phyloP scores from a whole-genome alignment of 2,329 filamentous ascomycete species.

The Colletotrichum sp. region DNA sequence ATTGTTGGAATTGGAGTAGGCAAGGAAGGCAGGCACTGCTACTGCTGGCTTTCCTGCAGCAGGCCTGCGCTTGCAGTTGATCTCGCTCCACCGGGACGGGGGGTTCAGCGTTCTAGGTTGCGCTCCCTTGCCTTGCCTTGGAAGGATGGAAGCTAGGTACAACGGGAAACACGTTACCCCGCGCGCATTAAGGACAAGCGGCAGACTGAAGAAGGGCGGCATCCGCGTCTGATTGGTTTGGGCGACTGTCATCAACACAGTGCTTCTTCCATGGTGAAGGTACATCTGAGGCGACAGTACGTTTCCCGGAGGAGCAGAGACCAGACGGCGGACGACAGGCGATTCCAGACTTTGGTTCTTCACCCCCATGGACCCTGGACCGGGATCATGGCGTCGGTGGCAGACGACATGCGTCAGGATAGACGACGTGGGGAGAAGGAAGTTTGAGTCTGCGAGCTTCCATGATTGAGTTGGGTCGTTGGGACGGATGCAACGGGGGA shows the following conservation, averaged over 20 bases:
- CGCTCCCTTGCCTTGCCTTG: neutral
- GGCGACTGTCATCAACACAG: neutral
- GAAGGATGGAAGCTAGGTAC: neutral
- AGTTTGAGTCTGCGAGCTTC: neutral
- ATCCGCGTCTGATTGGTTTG: neutral
- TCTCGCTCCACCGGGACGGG: conserved; percentile 1
- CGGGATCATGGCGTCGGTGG: neutral
- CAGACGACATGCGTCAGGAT: neutral
- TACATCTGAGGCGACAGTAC: neutral
- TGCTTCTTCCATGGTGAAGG: neutral
- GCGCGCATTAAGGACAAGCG: neutral
- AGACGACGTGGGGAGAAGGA: neutral
- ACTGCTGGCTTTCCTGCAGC: neutral
- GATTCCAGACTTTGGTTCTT: neutral
- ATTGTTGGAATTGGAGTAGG: neutral
- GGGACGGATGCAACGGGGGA: neutral
- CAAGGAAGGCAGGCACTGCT: neutral
- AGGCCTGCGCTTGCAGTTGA: neutral
- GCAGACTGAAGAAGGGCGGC: neutral
- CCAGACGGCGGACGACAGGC: neutral
- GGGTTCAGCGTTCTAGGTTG: neutral
- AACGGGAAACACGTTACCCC: conserved; percentile 12
- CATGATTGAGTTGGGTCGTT: neutral
- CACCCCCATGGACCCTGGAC: neutral
- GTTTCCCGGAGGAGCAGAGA: neutral